Base-by-base conservation (phyloP, 2,329 filamentous ascomycete species). In the Phyllosticta citriasiana region DNA sequence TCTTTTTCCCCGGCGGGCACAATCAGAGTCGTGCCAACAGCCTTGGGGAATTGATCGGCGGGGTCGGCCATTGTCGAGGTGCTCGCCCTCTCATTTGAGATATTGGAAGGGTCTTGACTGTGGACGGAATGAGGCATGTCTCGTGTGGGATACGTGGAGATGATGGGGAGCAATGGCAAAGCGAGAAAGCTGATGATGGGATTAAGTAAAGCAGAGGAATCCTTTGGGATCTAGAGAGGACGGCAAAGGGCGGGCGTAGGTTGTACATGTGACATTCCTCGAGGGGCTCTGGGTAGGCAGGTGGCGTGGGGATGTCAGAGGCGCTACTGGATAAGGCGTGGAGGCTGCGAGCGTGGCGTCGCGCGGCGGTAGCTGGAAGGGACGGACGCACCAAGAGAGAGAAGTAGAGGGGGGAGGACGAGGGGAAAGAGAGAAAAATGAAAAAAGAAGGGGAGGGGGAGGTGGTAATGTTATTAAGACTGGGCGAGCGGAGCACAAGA, bases 81-180 rank as follows among this genome's bases (percentile, higher is more conserved):
- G 8, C 55, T 57, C 40, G 50, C 30, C 54, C 59, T 55, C 16
- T 69, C 70, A 27, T 70, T 69, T 55, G 72, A 74, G 71, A 74
- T 73, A 57, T 66, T 65, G 67, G 62, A 62, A 4, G 66, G 50
- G 16, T 69, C 68, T n/a, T 68, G 71, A 25, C 67, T 67, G 66
- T 69, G 65, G 63, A 66, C 66, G 16, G 72, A 72, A 67, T 74
- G 72, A 47, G 72, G 71, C 72, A 74, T 74, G 64, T 14, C 65
- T 47, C 22, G 12, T 19, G 24, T 27, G 22, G 57, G 30, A 60
- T 60, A 60, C 50, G 57, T 55, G 53, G 40, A 47, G 40, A 47
- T 47, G 40, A 47, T n/a, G 40, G 40, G 40, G 40, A 47, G 40
- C n/a, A n/a, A 47, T 47, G 40, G 40, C 12, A n/a, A 47, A n/a